Conservation (phyloP, 768 basidiomycete species). For the Lactarius pseudohatsudake region DNA sequence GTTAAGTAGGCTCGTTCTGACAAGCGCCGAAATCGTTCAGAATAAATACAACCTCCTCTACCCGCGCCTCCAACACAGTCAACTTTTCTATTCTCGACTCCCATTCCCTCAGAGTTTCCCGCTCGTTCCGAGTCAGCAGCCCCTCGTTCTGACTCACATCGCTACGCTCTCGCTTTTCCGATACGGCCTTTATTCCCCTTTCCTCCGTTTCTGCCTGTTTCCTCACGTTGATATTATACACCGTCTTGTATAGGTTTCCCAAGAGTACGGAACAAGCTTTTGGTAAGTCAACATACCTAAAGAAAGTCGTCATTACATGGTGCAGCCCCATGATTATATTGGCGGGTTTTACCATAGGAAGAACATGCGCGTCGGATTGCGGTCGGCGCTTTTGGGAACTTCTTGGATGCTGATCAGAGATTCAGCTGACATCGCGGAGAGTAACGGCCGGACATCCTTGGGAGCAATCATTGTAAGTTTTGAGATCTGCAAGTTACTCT, state of each 20-base stretch:
- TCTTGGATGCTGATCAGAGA: slow-evolving; percentile 89
- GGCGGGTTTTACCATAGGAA: slow-evolving; percentile 73
- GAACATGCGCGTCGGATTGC: slow-evolving; percentile 84
- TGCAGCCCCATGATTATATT: not conserved
- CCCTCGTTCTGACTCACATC: slow-evolving; percentile 79
- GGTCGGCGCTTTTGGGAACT: slow-evolving; percentile 86
- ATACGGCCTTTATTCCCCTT: slow-evolving; percentile 62
- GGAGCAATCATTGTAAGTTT: slow-evolving; percentile 91
- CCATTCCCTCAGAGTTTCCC: slow-evolving; percentile 71
- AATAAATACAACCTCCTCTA: slow-evolving; percentile 88
- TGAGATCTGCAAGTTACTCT: slow-evolving; percentile 59
- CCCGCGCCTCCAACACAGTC: slow-evolving; percentile 76
- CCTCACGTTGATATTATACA: slow-evolving; percentile 81
- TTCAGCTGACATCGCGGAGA: slow-evolving; percentile 77
- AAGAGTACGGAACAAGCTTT: slow-evolving; percentile 81
- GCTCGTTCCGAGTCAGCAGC: slow-evolving; percentile 71
- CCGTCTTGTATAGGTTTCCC: slow-evolving; percentile 80
- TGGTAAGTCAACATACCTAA: slow-evolving; percentile 85
- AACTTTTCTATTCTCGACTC: slow-evolving; percentile 72
- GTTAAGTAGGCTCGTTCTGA: not conserved
- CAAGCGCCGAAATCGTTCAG: slow-evolving; percentile 62
- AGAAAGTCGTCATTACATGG: slow-evolving; percentile 23
- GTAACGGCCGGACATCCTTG: slow-evolving; percentile 79
- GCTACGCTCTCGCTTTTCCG: slow-evolving; percentile 76
- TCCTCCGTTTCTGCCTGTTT: slow-evolving; percentile 72